phyloP scores from a whole-genome alignment of 768 basidiomycete species.

The Auriculariales sp. region DNA sequence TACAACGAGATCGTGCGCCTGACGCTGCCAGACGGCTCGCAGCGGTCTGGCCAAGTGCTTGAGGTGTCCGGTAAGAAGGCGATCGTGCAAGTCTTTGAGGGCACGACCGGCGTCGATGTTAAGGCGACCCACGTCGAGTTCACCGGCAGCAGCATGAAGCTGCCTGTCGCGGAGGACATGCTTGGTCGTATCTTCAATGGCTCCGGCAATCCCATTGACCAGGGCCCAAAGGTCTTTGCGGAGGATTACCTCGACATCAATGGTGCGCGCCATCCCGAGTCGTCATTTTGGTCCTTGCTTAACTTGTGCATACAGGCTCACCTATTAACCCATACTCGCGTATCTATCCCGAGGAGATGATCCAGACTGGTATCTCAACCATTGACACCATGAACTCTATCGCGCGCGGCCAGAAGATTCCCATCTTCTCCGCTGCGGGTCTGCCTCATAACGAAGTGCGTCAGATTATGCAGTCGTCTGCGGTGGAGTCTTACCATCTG shows the following conservation, averaged over 20 bases:
- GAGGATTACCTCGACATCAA: constrained; percentile 99
- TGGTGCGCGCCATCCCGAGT: constrained; percentile 35
- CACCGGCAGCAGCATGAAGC: constrained; percentile 96
- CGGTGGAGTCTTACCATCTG: constrained; percentile 5
- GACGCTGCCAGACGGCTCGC: constrained; percentile 88
- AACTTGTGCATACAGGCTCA: constrained; percentile 43
- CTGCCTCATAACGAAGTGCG: constrained; percentile 94
- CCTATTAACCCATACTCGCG: constrained; percentile 97
- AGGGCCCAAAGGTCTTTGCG: constrained; percentile 97
- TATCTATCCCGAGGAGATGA: constrained; percentile 99
- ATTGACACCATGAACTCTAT: constrained; percentile 98
- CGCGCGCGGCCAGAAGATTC: constrained; percentile 99
- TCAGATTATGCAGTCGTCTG: constrained; percentile 4
- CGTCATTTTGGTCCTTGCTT: neutral
- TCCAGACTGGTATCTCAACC: constrained; percentile 98
- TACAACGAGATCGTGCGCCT: constrained; percentile 98
- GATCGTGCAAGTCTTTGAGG: constrained; percentile 98
- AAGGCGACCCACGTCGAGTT: constrained; percentile 96
- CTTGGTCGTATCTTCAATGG: constrained; percentile 98
- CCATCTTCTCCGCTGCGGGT: constrained; percentile 98
- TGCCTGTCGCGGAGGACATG: constrained; percentile 98
- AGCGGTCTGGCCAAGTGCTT: constrained; percentile 91
- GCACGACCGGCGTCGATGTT: constrained; percentile 94
- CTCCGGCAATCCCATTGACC: constrained; percentile 93
- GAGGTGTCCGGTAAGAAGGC: constrained; percentile 98